Evolutionary conservation across 2,329 filamentous ascomycete species (phyloP).

Genomic region (Neoarthrinium moseri): DNA sequence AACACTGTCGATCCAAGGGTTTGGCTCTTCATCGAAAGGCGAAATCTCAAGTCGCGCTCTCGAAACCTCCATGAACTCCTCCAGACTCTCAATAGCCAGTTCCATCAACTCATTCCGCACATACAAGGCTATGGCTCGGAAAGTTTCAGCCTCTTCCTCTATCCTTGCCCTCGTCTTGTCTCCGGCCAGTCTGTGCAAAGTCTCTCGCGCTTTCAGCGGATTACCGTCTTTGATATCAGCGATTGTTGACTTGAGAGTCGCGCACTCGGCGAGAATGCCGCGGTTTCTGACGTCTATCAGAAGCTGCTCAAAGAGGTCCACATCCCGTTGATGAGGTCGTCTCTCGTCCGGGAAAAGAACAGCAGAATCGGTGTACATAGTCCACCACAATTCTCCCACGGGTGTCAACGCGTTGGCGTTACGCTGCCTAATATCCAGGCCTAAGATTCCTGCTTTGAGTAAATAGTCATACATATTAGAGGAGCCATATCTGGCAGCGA

Average conservation of each 20-base stretch:
- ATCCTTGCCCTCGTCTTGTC: conserved; percentile 15
- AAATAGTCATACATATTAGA: not conserved
- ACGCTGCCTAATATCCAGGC: not conserved
- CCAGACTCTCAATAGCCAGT: conserved; percentile 14
- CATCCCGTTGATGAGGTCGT: not conserved
- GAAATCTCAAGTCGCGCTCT: conserved; percentile 14
- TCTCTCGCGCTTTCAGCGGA: not conserved
- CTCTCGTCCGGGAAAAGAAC: not conserved
- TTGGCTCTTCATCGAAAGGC: conserved; percentile 10
- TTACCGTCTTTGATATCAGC: conserved; percentile 5
- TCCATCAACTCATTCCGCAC: conserved; percentile 10
- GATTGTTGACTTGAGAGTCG: conserved; percentile 11
- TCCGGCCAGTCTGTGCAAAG: conserved; percentile 4
- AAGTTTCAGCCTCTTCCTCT: conserved; percentile 14
- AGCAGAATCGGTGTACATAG: not conserved
- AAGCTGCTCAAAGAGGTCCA: conserved; percentile 11
- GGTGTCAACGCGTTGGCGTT: not conserved
- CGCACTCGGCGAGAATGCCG: conserved; percentile 10
- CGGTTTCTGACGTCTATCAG: conserved; percentile 15
- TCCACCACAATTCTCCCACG: not conserved
- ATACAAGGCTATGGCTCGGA: conserved; percentile 13
- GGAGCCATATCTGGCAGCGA: not conserved
- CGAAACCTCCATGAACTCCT: conserved; percentile 14
- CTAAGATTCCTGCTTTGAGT: not conserved
- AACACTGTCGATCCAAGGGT: not conserved